Evolutionary conservation across 108 stramenopile genomes (phyloP).

Genomic region (Skeletonema costatum): DNA sequence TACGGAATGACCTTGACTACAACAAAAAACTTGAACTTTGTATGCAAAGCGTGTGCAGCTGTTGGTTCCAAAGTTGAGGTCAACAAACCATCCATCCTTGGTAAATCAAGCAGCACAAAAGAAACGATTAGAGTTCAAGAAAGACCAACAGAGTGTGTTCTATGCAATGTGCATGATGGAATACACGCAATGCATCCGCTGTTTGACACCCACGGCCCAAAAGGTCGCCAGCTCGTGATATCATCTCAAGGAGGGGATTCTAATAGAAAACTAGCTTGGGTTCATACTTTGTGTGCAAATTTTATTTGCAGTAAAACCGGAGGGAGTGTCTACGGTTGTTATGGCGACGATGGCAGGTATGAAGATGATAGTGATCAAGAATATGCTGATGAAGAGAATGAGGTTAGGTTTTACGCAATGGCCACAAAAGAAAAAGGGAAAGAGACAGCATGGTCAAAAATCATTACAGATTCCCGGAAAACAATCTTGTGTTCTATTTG

Average conservation of each 20-base stretch:
- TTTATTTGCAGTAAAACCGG: conserved; percentile 22
- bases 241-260: conserved; percentile 7
- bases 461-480: neutral
- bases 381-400: neutral
- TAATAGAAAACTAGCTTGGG: conserved; percentile 53
- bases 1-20: conserved; percentile 20
- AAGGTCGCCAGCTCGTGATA: conserved; percentile 46
- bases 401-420: conserved; percentile 1
- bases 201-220: conserved; percentile 42
- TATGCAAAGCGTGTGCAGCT: conserved; percentile 27
- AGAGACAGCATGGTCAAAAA: neutral
- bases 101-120: neutral
- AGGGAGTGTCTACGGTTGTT: conserved; percentile 38
- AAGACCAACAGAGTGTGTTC: conserved; percentile 44
- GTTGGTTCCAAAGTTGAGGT: conserved; percentile 11
- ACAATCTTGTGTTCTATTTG: neutral
- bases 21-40: conserved; percentile 9
- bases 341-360: conserved; percentile 21
- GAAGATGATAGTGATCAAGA: conserved; percentile 19
- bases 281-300: conserved; percentile 55
- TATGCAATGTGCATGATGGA: conserved; percentile 41
- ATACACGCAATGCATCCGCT: conserved; percentile 64
- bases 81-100: neutral
- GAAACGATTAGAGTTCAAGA: conserved; percentile 3
- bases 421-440: neutral